Evolutionary conservation across 305 asterid species (phyloP).

Genomic region (Stenogyne calaminthoides): DNA sequence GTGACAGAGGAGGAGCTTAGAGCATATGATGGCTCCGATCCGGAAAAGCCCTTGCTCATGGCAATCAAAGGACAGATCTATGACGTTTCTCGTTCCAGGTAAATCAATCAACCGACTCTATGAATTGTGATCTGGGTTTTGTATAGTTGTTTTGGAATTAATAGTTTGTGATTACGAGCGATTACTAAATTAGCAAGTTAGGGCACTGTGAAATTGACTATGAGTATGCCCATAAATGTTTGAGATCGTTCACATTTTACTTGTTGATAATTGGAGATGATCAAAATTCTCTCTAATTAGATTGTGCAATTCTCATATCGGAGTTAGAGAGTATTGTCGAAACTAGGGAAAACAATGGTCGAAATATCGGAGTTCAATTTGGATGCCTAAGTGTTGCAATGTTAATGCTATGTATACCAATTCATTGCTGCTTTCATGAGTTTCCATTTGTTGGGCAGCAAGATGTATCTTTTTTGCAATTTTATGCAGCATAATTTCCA

Average conservation of each 20-base stretch:
- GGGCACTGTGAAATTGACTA: not conserved
- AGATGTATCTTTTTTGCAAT: not conserved
- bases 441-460: not conserved
- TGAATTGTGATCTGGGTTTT: not conserved
- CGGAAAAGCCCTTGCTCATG: slow-evolving; percentile 78
- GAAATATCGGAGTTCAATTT: not conserved
- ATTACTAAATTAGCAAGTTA: not conserved
- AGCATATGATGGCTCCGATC: slow-evolving; percentile 82
- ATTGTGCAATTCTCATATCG: not conserved
- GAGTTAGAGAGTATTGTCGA: not conserved
- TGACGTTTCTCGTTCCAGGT: slow-evolving; percentile 91
- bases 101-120: not conserved
- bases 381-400: not conserved
- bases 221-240: not conserved
- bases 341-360: not conserved
- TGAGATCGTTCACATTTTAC: not conserved
- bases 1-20: slow-evolving; percentile 68
- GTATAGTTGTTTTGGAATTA: not conserved
- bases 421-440: not conserved
- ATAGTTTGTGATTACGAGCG: not conserved
- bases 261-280: not conserved
- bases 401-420: not conserved
- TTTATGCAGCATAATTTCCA: not conserved
- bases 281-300: not conserved
- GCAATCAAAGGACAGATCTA: slow-evolving; percentile 91